Evolutionary conservation across 495 filamentous ascomycete genomes (phyloP), one percentile per base, ranked within the genome.

Genomic region (Endocarpon pusillum): DNA sequence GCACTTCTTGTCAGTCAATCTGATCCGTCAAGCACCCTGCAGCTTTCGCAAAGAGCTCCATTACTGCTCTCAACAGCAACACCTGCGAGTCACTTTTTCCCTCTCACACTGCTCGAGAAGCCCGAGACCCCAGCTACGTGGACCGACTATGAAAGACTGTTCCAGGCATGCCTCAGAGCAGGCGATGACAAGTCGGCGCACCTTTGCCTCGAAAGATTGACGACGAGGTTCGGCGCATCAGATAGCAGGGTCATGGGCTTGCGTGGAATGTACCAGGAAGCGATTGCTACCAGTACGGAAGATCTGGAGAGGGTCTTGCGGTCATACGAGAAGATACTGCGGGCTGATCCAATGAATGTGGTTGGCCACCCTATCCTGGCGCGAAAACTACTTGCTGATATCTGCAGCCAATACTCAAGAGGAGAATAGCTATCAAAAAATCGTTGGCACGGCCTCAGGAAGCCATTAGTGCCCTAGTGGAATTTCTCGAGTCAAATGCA

Each of bases 221-320:
- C 69, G 5, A 58, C 59, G 19, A 81, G 89, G 15, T 96, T 97
- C 49, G 84, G 87, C 23, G 55, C 62, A 9, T 61, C 71, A 20
- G 89, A 94, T 46, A 81, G 91, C 48, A 74, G 79, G 33, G 61
- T 96, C 15, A 74, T 82, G 67, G 84, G 76, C 1, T 53, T 97
- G 32, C 61, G 62, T 23, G 91, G 91, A 14, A 49, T 97, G 30
- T 77, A 87, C 46, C 71, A 84, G 41, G 89, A 97, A 53, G 87
- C 89, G 7, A 69, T 67, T 25, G 85, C 87, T 7, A 59, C 66
- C 33, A 66, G 75, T 46, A 45, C 66, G 19, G 48, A 59, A 14
- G 72, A 63, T 18, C 57, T 94, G 22, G 70, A 81, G 37, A 57
- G 57, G 15, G 66, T 89, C 26, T 49, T 93, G 38, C 64, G 69